Conservation (phyloP, 129 eudicot genomes). For the Helianthus tuberosus region DNA sequence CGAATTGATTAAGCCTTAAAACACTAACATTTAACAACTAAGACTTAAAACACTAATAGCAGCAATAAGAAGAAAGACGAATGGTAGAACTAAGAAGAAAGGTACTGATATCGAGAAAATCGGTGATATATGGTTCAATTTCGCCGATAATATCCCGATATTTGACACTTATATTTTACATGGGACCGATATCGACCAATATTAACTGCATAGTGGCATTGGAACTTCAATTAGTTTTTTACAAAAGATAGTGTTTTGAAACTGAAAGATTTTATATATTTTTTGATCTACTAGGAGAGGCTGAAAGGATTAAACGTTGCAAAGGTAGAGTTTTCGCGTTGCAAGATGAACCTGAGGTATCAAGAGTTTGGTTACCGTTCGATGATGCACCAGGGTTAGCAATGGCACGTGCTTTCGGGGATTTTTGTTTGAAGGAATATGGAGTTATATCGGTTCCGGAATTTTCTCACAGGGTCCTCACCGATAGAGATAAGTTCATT, state of each 20-base stretch:
- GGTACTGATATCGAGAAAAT: too few species aligned
- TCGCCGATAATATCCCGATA: too few species aligned
- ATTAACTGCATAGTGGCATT: too few species aligned
- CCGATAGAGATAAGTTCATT: constrained; percentile 71
- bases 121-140: too few species aligned
- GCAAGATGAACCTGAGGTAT: constrained; percentile 98
- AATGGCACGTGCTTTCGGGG: constrained; percentile 98
- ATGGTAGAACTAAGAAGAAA: too few species aligned
- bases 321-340: constrained; percentile 95
- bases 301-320: constrained; percentile 91
- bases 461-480: constrained; percentile 71
- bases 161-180: too few species aligned
- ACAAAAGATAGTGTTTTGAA: background rate
- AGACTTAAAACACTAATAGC: too few species aligned
- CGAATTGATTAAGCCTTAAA: too few species aligned
- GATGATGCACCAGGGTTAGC: constrained; percentile 99
- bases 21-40: too few species aligned
- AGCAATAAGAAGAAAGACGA: too few species aligned
- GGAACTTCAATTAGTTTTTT: background rate
- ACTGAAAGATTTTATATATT: background rate
- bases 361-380: constrained; percentile 93
- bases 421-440: constrained; percentile 89
- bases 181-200: too few species aligned
- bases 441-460: constrained; percentile 98
- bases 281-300: constrained; percentile 56